Base-by-base conservation (phyloP, 345 rosid genomes). In the Brassica rapa region DNA sequence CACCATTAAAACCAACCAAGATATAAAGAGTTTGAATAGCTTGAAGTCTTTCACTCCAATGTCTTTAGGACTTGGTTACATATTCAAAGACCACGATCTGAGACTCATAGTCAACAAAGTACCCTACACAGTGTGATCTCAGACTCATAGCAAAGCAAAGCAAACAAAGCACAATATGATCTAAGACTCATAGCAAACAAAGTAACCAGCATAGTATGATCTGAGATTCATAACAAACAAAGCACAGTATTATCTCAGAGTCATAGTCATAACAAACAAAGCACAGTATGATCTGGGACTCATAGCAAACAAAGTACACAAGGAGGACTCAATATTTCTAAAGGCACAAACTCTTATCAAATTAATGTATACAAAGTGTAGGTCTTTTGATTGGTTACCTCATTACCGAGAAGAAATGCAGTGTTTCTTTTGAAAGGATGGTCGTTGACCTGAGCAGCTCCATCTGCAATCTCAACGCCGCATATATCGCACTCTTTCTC, bases 321-420 rank as follows among this genome's bases (percentile, higher is more conserved):
- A 37, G 49, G 14, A 41, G 14, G 49, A 41, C 5, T 43, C 2
- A 1, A 6, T 53, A 15, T 6, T 6, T 16, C 23, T 53, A 55
- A 16, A 55, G 24, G 3, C 61, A 55, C 61, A 55, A 16, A 55
- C 61, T 55, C 25, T 55, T 55, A 55, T 15, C 57, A 51, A 51
- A 51, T 10, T 0, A 0, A 10, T 49, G 55, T 43, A 43, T 11
- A 11, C 55, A 12, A 46, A 46, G 15, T 39, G 46, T 46, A 12
- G 53, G 53, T 49, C 16, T 49, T 49, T 49, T 49, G 56, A n/a
- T n/a, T n/a, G 7, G 8, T 16, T 53, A 61, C 98, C 96, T 95
- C 99, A 64, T 95, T 95, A 62, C 99, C 98, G 1, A 95, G 91
- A 76, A 95, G 97, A 67, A 95, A 93, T 67, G 96, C 98, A 0